Conservation (phyloP, 1,284 basidiomycete species). For the Leucoagaricus sp. region DNA sequence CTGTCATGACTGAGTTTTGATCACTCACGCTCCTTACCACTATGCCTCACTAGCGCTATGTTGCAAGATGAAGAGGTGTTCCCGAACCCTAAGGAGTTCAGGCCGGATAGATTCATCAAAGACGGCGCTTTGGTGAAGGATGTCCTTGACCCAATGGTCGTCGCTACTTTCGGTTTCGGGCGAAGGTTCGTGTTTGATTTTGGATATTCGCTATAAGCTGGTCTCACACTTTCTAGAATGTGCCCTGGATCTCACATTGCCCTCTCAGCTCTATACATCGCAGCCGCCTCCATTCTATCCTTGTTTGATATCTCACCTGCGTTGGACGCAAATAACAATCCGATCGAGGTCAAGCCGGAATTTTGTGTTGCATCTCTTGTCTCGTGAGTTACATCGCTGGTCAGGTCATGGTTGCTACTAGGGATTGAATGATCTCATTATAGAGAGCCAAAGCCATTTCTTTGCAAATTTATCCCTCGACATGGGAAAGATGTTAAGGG, state of each 20-base stretch:
- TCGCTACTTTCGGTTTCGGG: constrained; percentile 16
- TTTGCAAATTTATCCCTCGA: constrained; percentile 1
- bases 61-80: constrained; percentile 12
- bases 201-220: not conserved
- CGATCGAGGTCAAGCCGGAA: not conserved
- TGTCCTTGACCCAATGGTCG: constrained; percentile 1
- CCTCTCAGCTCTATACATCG: not conserved
- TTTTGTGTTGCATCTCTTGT: not conserved
- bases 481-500: not conserved
- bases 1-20: not conserved
- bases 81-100: constrained; percentile 1
- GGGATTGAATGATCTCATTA: not conserved
- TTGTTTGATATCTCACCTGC: constrained; percentile 7
- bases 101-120: constrained; percentile 11
- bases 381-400: not conserved
- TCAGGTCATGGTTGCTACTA: not conserved
- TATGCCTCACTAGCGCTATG: not conserved
- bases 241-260: constrained; percentile 12
- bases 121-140: constrained; percentile 3
- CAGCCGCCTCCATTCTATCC: constrained; percentile 5
- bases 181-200: constrained; percentile 3
- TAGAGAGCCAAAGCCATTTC: constrained; percentile 1
- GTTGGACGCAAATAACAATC: constrained; percentile 6
- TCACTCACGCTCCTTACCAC: too few relatives aligned
- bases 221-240: not conserved